Base-by-base conservation (phyloP, 306 rosid genomes). In the Cicer yamashitae region DNA sequence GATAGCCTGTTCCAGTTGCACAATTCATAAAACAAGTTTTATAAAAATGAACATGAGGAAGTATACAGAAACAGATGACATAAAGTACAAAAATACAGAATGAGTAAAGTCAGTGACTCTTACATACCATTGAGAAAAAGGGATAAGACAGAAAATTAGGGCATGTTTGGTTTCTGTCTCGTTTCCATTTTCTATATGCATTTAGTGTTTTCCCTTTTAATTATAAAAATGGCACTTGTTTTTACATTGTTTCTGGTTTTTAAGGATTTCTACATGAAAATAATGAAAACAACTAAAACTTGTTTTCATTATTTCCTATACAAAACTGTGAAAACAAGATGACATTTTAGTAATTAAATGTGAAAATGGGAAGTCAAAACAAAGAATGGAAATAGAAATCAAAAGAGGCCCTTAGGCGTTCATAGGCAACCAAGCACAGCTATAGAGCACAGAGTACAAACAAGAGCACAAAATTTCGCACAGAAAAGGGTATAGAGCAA, bases 1-100 rank as follows among this genome's bases (percentile, higher is more conserved):
- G 90, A 83, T 73, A 80, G 72, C 89, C 98, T 94, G 97, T 71
- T 73, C 70, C 82, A 87, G 20, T 82, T 74, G 76, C 57, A 58
- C 46, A 85, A 67, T 25, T 34, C 25, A 67, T 58, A 20, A 78
- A 54, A 73, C 79, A 12, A 74, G 63, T 60, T 20, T 48, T 60
- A 52, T 13, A 46, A 79, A 52, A 66, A 72, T 68, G 15, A 52
- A 18, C 59, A 74, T 17, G 20, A 59, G 22, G 43, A 71, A 73
- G 46, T 18, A 69, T 9, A 37, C 47, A 71, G 38, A 67, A 54
- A 52, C 66, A 70, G 51, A 72, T 44, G 38, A 74, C 56, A 47
- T 70, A 47, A 48, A 70, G 46, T 62, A 52, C 53, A 54, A 34
- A 47, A 76, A 43, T 44, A 50, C 20, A 54, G 50, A 56, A 71